Evolutionary conservation across 208 protist species (phyloP).

Genomic region (Leishmania aethiopica): DNA sequence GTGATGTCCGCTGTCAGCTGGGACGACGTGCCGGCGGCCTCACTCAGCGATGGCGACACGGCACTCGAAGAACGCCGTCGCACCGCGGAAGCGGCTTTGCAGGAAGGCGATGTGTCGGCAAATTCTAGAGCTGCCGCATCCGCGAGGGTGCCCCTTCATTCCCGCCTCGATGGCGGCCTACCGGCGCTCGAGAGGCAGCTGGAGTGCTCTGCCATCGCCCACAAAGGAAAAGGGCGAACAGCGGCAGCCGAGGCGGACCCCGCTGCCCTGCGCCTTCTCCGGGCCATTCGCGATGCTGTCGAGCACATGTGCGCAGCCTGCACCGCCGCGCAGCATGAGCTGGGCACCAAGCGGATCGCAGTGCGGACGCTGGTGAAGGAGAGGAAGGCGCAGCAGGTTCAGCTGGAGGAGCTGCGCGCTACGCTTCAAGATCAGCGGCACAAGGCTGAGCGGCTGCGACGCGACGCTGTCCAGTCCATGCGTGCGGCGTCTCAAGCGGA

Average conservation of each 20-base stretch:
- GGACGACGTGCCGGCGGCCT: background rate
- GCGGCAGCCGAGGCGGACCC: background rate
- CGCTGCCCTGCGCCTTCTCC: background rate
- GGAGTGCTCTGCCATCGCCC: background rate
- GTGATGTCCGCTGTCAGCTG: conserved; percentile 23
- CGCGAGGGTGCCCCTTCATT: background rate
- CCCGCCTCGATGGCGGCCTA: background rate
- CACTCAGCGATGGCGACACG: background rate
- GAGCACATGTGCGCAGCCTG: conserved; percentile 5
- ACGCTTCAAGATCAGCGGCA: conserved; percentile 20
- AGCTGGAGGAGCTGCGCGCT: conserved; percentile 5
- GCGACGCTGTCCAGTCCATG: background rate
- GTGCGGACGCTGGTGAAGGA: conserved; percentile 26
- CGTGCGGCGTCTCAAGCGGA: conserved; percentile 16
- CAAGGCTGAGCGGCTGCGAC: conserved; percentile 14
- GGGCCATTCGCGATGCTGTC: conserved; percentile 9
- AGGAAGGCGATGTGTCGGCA: background rate
- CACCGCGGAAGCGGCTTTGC: no score
- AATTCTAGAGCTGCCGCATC: background rate
- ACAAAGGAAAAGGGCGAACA: background rate
- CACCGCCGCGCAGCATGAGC: background rate
- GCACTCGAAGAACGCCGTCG: background rate
- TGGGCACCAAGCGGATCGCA: conserved; percentile 20
- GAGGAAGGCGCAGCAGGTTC: conserved; percentile 26
- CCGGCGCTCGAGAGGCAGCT: background rate